Base-by-base conservation (phyloP, 805 yeast genomes). In the Wickerhamomyces chaumierensis region DNA sequence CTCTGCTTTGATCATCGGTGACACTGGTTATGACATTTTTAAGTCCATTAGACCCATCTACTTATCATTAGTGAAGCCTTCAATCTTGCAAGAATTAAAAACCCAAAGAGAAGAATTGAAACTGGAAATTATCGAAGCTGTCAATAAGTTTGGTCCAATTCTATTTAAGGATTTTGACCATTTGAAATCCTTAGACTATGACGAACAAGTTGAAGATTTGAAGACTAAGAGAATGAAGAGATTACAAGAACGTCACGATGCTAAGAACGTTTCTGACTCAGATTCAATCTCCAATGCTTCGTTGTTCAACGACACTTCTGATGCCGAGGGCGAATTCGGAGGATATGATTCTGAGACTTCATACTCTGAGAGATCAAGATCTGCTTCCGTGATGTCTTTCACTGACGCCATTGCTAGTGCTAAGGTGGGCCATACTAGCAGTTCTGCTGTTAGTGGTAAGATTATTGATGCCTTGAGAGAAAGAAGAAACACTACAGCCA, bases 1-100 rank as follows among this genome's bases (percentile, higher is more conserved):
- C 52, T 78, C 94, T n/a, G 95, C 98, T 0, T 68, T 92, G 48
- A 68, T 85, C 20, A 76, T 86, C 41, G 97, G 98, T 39, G 98
- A 92, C 54, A 81, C 78, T 42, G 98, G 98, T 28, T 71, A 85
- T 77, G 97, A 90, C 55, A 69, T 83, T 36, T 71, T 81, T 56
- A 86, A 86, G 55, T 79, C 94, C 3, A 62, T 90, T 40, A 71
- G 87, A 47, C 96, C 97, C 1, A 62, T 90, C 33, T 81, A 81
- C 60, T 57, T 81, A 20, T 74, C 83, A 3, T 56, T 82, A 16
- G 71, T 71, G 11, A 67, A 75, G 18, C 80, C 81, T 32, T 61
- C 70, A 16, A 71, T 78, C 1, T 63, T 81, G 36, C 56, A 58
- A 33, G 71, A 77, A 41, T 63, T 92, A 47, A 78, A 83, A 49